phyloP scores from a whole-genome alignment of 306 rosid genomes.

The Heteromeles arbutifolia region DNA sequence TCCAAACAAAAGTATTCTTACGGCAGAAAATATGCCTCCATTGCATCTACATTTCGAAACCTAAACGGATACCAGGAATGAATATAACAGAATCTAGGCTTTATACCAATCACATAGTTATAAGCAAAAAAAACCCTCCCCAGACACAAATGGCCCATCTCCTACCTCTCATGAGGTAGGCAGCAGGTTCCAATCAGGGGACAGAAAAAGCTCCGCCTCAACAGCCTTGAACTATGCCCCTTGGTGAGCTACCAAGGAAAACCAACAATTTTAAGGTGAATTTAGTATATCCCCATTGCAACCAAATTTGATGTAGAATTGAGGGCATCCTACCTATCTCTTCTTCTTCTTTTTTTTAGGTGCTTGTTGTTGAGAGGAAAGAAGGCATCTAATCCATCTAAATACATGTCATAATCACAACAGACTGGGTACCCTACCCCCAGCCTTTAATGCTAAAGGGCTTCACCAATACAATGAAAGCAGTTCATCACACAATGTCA shows the following conservation, averaged over 20 bases:
- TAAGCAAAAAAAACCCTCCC: conserved; percentile 43
- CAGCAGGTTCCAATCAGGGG: conserved; percentile 77
- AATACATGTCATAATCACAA: not conserved
- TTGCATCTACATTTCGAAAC: conserved; percentile 15
- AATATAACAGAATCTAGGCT: conserved; percentile 21
- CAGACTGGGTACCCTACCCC: not conserved
- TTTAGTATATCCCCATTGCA: conserved; percentile 36
- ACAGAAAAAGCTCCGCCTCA: conserved; percentile 63
- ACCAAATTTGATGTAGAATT: conserved; percentile 30
- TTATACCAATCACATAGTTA: conserved; percentile 20
- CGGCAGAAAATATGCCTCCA: conserved; percentile 12
- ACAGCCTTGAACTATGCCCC: conserved; percentile 60
- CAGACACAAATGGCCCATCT: conserved; percentile 41
- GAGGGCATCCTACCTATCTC: not conserved
- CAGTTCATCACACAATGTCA: not conserved
- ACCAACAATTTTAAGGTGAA: conserved; percentile 57
- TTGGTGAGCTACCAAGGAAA: conserved; percentile 77
- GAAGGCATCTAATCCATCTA: not conserved
- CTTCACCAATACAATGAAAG: not conserved
- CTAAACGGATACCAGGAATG: conserved; percentile 23
- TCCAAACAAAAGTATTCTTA: not conserved
- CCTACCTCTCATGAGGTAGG: conserved; percentile 85
- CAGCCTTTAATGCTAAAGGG: not conserved
- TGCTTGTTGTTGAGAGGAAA: not conserved
- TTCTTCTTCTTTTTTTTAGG: not conserved